Evolutionary conservation across 441 rosid genomes (phyloP).

Genomic region (Corymbia calophylla): DNA sequence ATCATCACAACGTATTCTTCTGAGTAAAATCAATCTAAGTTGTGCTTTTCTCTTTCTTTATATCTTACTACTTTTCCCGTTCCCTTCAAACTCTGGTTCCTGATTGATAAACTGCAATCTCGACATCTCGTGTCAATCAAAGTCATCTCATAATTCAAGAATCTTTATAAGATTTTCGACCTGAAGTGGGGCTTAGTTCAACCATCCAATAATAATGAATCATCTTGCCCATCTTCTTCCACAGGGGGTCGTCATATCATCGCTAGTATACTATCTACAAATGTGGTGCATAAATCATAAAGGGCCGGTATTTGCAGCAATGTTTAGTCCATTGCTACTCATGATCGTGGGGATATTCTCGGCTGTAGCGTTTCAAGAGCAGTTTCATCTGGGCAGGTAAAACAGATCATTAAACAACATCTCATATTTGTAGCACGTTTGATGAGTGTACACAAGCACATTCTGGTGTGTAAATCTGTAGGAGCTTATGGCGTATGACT

Average conservation of each 20-base stretch:
- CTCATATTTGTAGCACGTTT: background rate
- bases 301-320: slow-evolving; percentile 40
- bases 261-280: slow-evolving; percentile 19
- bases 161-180: background rate
- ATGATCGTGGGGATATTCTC: slow-evolving; percentile 32
- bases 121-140: background rate
- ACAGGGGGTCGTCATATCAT: slow-evolving; percentile 33
- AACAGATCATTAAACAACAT: background rate
- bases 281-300: slow-evolving; percentile 27
- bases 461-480: background rate
- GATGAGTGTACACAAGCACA: background rate
- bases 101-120: background rate
- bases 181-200: background rate
- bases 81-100: background rate
- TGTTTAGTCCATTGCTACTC: slow-evolving; percentile 23
- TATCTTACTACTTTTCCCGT: background rate
- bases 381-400: slow-evolving; percentile 35
- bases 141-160: background rate
- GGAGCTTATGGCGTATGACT: background rate
- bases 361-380: slow-evolving; percentile 30
- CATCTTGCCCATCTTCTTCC: background rate
- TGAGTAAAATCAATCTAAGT: background rate
- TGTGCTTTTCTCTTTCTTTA: background rate
- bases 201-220: background rate
- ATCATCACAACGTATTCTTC: background rate